Evolutionary conservation across 2,329 filamentous ascomycete genomes (phyloP).

Genomic region (Monosporascus sp.): DNA sequence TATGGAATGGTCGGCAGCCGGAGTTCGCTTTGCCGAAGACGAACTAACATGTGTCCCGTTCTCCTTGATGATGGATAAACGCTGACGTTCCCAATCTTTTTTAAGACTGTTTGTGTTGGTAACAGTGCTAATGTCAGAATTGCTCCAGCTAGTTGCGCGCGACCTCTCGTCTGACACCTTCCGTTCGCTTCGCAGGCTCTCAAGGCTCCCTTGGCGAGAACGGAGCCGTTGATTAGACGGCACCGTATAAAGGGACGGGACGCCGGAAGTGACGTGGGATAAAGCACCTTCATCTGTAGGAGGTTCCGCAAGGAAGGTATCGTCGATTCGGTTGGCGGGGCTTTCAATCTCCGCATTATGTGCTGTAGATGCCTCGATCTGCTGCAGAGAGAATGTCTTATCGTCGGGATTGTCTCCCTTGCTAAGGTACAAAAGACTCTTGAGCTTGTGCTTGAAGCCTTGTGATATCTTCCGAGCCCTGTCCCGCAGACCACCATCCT

Average conservation of each 20-base stretch:
- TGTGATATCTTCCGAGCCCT: constrained; percentile 59
- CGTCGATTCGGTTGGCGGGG: constrained; percentile 7
- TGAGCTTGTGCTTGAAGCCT: constrained; percentile 57
- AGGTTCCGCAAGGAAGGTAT: constrained; percentile 7
- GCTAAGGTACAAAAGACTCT: constrained; percentile 46
- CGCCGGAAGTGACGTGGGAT: constrained; percentile 41
- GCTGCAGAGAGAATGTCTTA: constrained; percentile 41
- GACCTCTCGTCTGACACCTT: constrained; percentile 48
- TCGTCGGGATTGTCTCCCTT: constrained; percentile 31
- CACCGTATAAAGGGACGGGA: constrained; percentile 46
- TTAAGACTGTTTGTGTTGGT: constrained; percentile 35
- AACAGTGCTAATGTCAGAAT: constrained; percentile 54
- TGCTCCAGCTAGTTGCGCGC: constrained; percentile 69
- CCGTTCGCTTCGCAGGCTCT: constrained; percentile 39
- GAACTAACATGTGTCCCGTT: constrained; percentile 40
- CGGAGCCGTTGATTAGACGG: constrained; percentile 40
- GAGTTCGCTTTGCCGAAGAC: constrained; percentile 26
- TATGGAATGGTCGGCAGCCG: constrained; percentile 18
- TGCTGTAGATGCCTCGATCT: constrained; percentile 41
- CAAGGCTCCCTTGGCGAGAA: constrained; percentile 51
- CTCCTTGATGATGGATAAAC: constrained; percentile 62
- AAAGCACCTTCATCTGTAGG: constrained; percentile 28
- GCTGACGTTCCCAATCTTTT: constrained; percentile 46
- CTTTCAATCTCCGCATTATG: constrained; percentile 18
- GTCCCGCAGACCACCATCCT: constrained; percentile 35